A percentile compares a stretch with the other conserved stretches of the same genome.
phyloP scores from a whole-genome alignment of 768 basidiomycete genomes.

The Atractiella rhizophila region DNA sequence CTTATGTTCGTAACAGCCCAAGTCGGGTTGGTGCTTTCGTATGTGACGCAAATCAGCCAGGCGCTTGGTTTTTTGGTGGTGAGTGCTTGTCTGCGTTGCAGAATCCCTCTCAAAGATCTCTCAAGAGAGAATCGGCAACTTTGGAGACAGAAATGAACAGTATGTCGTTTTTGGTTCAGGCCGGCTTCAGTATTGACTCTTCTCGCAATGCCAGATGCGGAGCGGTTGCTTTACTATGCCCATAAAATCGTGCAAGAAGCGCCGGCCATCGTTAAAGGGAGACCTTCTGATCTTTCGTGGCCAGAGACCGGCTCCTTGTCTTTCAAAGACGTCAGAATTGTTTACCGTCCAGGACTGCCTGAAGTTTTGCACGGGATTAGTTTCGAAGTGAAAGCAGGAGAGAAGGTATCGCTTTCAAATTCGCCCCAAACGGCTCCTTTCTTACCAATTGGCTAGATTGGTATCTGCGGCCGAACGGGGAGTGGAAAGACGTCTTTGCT shows the following conservation, averaged over 20 bases:
- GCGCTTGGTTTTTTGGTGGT: too few relatives aligned
- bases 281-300: conserved; percentile 40
- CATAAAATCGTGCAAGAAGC: conserved; percentile 62
- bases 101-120: too few relatives aligned
- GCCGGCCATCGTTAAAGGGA: conserved; percentile 37
- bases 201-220: conserved; percentile 48
- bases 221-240: conserved; percentile 55
- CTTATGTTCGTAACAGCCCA: too few relatives aligned
- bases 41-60: too few relatives aligned
- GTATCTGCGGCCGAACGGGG: conserved; percentile 36
- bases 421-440: too few relatives aligned
- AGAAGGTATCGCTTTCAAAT: too few relatives aligned
- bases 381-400: conserved; percentile 43
- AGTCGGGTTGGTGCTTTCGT: conserved; percentile 54
- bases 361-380: conserved; percentile 58
- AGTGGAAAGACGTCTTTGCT: conserved; percentile 35
- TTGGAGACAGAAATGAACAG: too few relatives aligned
- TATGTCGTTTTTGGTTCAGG: too few relatives aligned
- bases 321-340: conserved; percentile 48
- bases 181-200: too few relatives aligned
- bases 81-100: too few relatives aligned
- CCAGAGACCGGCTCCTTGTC: conserved; percentile 46
- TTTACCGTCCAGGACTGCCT: conserved; percentile 69
- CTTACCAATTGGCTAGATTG: too few relatives aligned
- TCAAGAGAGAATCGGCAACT: too few relatives aligned